phyloP scores from a whole-genome alignment of 1,139 yeast species.

The Yamadazyma songkhlaensis region DNA sequence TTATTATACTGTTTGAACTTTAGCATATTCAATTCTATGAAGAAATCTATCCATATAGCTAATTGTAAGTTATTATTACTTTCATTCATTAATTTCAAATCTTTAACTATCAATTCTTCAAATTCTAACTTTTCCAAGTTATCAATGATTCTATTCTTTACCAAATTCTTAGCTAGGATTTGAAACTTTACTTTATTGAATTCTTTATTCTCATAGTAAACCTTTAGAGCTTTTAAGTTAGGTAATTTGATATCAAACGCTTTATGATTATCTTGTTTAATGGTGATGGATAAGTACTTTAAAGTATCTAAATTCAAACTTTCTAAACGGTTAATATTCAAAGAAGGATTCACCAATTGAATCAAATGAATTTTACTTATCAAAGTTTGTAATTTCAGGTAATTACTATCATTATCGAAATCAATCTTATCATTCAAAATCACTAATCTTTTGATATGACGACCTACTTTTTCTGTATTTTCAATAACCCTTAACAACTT shows the following conservation, averaged over 20 bases:
- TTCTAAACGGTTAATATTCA: neutral
- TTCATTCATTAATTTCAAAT: constrained; percentile 9
- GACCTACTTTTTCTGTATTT: constrained; percentile 4
- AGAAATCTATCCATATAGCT: constrained; percentile 13
- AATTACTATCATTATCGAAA: constrained; percentile 3
- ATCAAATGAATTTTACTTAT: neutral
- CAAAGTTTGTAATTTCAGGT: neutral
- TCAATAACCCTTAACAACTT: constrained; percentile 4
- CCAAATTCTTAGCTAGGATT: constrained; percentile 6
- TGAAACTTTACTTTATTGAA: constrained; percentile 3
- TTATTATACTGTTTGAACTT: neutral
- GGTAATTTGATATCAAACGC: constrained; percentile 5
- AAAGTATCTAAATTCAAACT: neutral
- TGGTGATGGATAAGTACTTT: constrained; percentile 2
- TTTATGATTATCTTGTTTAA: constrained; percentile 3
- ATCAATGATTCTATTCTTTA: neutral
- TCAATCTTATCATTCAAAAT: constrained; percentile 6
- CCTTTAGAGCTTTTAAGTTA: constrained; percentile 6
- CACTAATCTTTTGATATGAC: constrained; percentile 3
- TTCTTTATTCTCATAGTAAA: constrained; percentile 10
- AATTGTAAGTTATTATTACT: constrained; percentile 6
- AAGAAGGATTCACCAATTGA: constrained; percentile 6
- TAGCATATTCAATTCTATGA: constrained; percentile 3
- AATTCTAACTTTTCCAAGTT: constrained; percentile 9
- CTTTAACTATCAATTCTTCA: constrained; percentile 7